A percentile compares a stretch with the other conserved stretches of the same genome.
Conservation (phyloP, 805 yeast genomes). For the Pichia nanzhaoensis region DNA sequence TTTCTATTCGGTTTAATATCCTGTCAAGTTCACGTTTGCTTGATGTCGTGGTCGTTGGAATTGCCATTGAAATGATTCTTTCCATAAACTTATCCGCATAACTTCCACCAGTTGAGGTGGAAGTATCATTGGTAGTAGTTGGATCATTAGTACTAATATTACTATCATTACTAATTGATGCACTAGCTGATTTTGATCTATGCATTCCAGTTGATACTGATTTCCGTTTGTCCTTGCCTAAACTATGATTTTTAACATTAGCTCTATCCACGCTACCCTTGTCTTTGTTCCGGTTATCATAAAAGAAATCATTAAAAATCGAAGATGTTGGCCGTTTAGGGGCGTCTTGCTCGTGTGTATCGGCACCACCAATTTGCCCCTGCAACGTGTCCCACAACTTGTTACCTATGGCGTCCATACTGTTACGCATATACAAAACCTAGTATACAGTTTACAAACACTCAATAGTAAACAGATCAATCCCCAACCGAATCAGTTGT, state of each 20-base stretch:
- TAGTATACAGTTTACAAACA: background rate
- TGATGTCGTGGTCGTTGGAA: constrained; percentile 53
- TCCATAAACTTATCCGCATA: constrained; percentile 70
- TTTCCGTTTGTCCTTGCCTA: background rate
- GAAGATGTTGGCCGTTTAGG: background rate
- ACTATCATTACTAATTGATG: background rate
- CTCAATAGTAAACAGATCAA: too few relatives aligned
- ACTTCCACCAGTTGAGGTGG: background rate
- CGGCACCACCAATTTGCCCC: background rate
- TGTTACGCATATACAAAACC: background rate
- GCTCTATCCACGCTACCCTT: background rate
- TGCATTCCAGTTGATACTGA: background rate
- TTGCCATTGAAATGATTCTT: constrained; percentile 59
- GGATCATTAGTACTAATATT: background rate
- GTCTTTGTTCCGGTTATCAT: background rate
- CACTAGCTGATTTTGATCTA: constrained; percentile 1
- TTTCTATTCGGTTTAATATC: constrained; percentile 47
- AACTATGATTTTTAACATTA: background rate
- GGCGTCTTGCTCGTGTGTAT: background rate
- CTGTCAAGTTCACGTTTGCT: constrained; percentile 31
- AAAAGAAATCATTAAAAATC: constrained; percentile 2
- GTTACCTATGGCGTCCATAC: constrained; percentile 12
- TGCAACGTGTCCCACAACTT: constrained; percentile 15
- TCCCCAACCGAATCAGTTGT: background rate
- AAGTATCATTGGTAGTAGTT: background rate